Evolutionary conservation across 805 yeast species (phyloP).

Genomic region (Yamadazyma ubonensis): DNA sequence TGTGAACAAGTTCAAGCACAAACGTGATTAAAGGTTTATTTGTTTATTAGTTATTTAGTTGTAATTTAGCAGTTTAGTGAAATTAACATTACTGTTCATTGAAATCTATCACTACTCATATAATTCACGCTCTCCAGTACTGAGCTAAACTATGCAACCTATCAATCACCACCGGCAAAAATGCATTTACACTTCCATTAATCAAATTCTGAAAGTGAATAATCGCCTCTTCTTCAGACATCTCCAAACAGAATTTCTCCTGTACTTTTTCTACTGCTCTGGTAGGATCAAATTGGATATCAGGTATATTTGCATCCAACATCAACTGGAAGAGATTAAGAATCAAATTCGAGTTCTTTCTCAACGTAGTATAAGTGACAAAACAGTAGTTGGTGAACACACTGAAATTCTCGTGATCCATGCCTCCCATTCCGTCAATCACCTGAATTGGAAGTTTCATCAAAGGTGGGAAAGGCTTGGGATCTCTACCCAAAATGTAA

Average conservation of each 20-base stretch:
- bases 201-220: slow-evolving; percentile 91
- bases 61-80: too few relatives aligned
- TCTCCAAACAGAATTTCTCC: slow-evolving; percentile 89
- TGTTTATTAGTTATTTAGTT: background rate
- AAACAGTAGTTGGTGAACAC: slow-evolving; percentile 91
- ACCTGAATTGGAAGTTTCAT: slow-evolving; percentile 97
- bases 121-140: slow-evolving; percentile 96
- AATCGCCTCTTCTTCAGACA: slow-evolving; percentile 95
- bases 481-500: slow-evolving; percentile 93
- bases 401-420: slow-evolving; percentile 77
- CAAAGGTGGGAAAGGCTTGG: slow-evolving; percentile 97
- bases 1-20: slow-evolving; percentile 20
- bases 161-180: slow-evolving; percentile 92
- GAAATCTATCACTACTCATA: slow-evolving; percentile 30
- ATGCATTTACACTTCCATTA: slow-evolving; percentile 90
- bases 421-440: slow-evolving; percentile 97
- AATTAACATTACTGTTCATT: too few relatives aligned
- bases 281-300: slow-evolving; percentile 77
- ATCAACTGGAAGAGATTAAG: slow-evolving; percentile 88
- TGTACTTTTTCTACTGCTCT: slow-evolving; percentile 88
- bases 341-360: slow-evolving; percentile 87
- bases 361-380: slow-evolving; percentile 84
- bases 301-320: slow-evolving; percentile 93
- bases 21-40: background rate
- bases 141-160: slow-evolving; percentile 94